A percentile compares a stretch with the other conserved stretches of the same genome.
Conservation (phyloP, 768 basidiomycete genomes). For the Suillus subaureus region DNA sequence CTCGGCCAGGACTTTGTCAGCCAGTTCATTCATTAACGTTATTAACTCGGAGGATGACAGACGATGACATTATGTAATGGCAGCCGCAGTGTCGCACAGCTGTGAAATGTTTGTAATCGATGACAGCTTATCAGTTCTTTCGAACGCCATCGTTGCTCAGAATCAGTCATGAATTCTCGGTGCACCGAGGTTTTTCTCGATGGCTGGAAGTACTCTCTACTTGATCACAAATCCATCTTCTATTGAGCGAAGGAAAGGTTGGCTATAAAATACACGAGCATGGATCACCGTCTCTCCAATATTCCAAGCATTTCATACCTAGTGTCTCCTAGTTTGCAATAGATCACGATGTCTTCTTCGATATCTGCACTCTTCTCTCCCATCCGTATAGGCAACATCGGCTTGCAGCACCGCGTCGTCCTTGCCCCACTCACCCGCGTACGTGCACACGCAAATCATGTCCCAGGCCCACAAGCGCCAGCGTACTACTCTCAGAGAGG, state of each 20-base stretch:
- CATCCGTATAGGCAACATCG: conserved; percentile 42
- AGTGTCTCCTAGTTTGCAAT: too few relatives aligned
- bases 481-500: conserved; percentile 54
- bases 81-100: too few relatives aligned
- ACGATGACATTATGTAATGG: too few relatives aligned
- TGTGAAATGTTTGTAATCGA: too few relatives aligned
- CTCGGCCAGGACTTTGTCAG: too few relatives aligned
- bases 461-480: conserved; percentile 39
- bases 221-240: background rate
- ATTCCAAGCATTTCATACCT: background rate
- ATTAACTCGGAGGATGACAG: too few relatives aligned
- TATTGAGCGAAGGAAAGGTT: background rate
- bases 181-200: too few relatives aligned
- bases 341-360: background rate
- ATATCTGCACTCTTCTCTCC: conserved; percentile 45
- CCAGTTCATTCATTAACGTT: too few relatives aligned
- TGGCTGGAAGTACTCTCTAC: background rate
- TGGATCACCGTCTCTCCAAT: background rate
- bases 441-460: conserved; percentile 39
- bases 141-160: too few relatives aligned
- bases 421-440: conserved; percentile 55
- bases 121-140: too few relatives aligned
- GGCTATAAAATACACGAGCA: background rate
- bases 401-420: conserved; percentile 52
- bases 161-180: too few relatives aligned